Conservation (phyloP, 176 grass and related monocot species). For the Phyllostachys edulis region DNA sequence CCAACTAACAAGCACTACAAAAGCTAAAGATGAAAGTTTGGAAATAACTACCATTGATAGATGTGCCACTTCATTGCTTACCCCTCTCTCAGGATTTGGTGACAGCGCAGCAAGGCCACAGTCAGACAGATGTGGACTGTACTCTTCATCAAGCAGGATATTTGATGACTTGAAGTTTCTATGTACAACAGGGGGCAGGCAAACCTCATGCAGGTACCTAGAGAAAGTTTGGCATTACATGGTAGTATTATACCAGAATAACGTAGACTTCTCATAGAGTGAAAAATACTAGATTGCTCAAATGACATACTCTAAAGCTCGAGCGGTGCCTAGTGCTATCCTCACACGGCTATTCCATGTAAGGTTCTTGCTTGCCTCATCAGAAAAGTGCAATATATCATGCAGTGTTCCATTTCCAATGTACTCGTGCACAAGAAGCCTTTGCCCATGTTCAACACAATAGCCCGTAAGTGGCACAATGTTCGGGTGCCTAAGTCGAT, state of each 20-base stretch:
- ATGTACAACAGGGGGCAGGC: slow-evolving; percentile 75
- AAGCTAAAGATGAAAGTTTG: not conserved
- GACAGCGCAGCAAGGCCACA: slow-evolving; percentile 84
- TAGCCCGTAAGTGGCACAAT: slow-evolving; percentile 76
- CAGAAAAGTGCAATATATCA: slow-evolving; percentile 69
- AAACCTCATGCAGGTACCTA: slow-evolving; percentile 98
- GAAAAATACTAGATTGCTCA: slow-evolving; percentile 2
- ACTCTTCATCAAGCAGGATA: slow-evolving; percentile 86
- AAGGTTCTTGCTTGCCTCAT: slow-evolving; percentile 62
- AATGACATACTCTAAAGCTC: slow-evolving; percentile 82
- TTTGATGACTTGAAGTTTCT: slow-evolving; percentile 87
- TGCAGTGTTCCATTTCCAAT: slow-evolving; percentile 74
- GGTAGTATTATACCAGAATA: not conserved
- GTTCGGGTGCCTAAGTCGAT: slow-evolving; percentile 77
- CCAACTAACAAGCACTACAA: not conserved
- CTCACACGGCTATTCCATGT: slow-evolving; percentile 78
- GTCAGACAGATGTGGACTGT: slow-evolving; percentile 84
- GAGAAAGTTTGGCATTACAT: slow-evolving; percentile 20
- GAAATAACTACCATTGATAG: not conserved
- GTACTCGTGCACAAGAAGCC: slow-evolving; percentile 80
- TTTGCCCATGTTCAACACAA: slow-evolving; percentile 76
- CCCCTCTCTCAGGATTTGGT: slow-evolving; percentile 90
- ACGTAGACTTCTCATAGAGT: not conserved
- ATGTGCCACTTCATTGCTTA: slow-evolving; percentile 24
- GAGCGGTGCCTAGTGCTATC: slow-evolving; percentile 72